Evolutionary conservation across 495 filamentous ascomycete genomes (phyloP).

Genomic region (Poronia punctata): DNA sequence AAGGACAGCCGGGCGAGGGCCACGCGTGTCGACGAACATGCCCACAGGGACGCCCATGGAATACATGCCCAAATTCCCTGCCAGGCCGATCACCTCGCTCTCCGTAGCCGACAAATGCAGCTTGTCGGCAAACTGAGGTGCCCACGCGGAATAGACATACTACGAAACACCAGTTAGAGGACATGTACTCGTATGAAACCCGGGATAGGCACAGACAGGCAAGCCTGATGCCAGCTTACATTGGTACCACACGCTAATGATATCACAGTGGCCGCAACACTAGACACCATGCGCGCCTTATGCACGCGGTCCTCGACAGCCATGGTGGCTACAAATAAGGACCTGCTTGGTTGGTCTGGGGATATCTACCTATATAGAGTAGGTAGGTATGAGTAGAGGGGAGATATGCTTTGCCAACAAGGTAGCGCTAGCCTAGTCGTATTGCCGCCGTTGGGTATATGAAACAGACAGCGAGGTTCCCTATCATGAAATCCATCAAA

Average conservation of each 20-base stretch:
- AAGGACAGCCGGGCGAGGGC: slow-evolving; percentile 69
- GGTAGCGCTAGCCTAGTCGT: too few relatives aligned
- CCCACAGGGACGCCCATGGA: slow-evolving; percentile 84
- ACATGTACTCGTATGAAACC: too few relatives aligned
- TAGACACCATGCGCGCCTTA: slow-evolving; percentile 63
- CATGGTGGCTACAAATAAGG: too few relatives aligned
- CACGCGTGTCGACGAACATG: slow-evolving; percentile 75
- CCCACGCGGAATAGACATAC: slow-evolving; percentile 99
- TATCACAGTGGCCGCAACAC: slow-evolving; percentile 77
- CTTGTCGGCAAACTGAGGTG: slow-evolving; percentile 81
- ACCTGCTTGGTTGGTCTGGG: too few relatives aligned
- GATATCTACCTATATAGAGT: too few relatives aligned
- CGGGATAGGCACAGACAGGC: too few relatives aligned
- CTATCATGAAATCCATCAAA: too few relatives aligned
- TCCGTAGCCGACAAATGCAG: slow-evolving; percentile 83
- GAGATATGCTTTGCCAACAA: too few relatives aligned
- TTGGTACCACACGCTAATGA: slow-evolving; percentile 90
- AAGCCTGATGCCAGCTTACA: slow-evolving; percentile 49
- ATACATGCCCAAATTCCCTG: slow-evolving; percentile 97
- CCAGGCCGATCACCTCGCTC: slow-evolving; percentile 80
- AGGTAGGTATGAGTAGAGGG: too few relatives aligned
- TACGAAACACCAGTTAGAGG: slow-evolving; percentile 25
- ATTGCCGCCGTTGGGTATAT: too few relatives aligned
- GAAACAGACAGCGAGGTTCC: too few relatives aligned
- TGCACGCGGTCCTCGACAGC: slow-evolving; percentile 36